Percentiles rank a stretch among this genome's conserved stretches.
phyloP scores from a whole-genome alignment of 2,329 filamentous ascomycete genomes.

The Endocalyx cinctus region DNA sequence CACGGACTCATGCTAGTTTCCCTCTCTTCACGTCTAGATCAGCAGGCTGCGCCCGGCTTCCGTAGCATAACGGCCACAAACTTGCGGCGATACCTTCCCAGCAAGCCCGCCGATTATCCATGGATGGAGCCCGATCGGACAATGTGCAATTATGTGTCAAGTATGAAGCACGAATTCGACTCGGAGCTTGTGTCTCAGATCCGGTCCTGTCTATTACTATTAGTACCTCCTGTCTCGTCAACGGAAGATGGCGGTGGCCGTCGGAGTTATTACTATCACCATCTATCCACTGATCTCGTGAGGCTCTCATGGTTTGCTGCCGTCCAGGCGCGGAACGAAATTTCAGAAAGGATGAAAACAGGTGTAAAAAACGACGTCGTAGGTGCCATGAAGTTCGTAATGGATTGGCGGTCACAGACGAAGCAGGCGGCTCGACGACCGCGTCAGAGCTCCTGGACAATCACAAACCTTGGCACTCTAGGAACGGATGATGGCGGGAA shows the following conservation, averaged over 20 bases:
- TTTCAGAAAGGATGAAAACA: conserved; percentile 19
- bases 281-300: conserved; percentile 4
- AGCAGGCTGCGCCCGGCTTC: conserved; percentile 11
- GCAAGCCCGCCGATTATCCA: not conserved
- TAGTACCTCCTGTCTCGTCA: no score
- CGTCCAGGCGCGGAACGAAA: conserved; percentile 21
- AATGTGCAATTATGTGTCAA: conserved; percentile 19
- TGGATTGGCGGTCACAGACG: conserved; percentile 8
- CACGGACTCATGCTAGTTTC: conserved; percentile 9
- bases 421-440: conserved; percentile 8
- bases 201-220: no score
- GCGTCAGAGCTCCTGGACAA: conserved; percentile 5
- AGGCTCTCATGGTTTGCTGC: conserved; percentile 15
- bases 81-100: conserved; percentile 13
- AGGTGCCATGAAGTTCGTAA: conserved; percentile 24
- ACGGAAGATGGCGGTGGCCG: no score
- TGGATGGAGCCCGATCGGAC: conserved; percentile 9
- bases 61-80: conserved; percentile 10
- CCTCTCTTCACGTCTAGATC: conserved; percentile 8
- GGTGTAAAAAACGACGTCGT: conserved; percentile 28
- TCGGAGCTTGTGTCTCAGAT: conserved; percentile 8
- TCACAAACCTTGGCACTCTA: conserved; percentile 14
- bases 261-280: conserved; percentile 2
- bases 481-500: no score
- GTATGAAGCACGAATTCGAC: conserved; percentile 13